Evolutionary conservation across 345 rosid species (phyloP).

Genomic region (Hirschfeldia incana): DNA sequence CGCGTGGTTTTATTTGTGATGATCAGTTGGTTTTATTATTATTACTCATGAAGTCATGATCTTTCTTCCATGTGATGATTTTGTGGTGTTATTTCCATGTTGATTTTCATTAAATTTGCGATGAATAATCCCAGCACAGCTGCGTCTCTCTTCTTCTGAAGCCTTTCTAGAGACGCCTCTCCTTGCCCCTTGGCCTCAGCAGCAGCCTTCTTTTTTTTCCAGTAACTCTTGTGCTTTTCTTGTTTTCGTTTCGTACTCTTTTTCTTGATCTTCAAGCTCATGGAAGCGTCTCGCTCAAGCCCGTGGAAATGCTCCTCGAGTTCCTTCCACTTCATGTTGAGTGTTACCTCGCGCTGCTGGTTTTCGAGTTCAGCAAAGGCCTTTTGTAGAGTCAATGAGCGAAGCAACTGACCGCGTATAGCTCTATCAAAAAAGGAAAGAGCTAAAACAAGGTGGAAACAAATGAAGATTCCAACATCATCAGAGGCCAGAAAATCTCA

Average conservation of each 20-base stretch:
- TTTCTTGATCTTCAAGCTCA: constrained; percentile 96
- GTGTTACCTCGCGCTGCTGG: constrained; percentile 72
- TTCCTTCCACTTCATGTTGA: constrained; percentile 94
- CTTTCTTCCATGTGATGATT: too few species aligned
- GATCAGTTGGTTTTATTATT: too few species aligned
- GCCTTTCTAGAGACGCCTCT: constrained; percentile 66
- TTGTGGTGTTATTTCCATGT: too few species aligned
- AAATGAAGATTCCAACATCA: too few species aligned
- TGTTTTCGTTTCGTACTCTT: constrained; percentile 71
- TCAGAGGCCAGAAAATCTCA: too few species aligned
- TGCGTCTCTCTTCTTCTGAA: constrained; percentile 89
- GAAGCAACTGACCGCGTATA: constrained; percentile 52
- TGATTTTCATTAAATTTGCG: too few species aligned
- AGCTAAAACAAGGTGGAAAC: too few species aligned
- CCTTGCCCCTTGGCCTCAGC: constrained; percentile 69
- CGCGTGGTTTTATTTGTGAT: too few species aligned
- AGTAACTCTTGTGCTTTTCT: constrained; percentile 72
- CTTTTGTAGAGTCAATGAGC: constrained; percentile 88
- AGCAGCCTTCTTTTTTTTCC: constrained; percentile 73
- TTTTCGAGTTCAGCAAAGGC: constrained; percentile 99
- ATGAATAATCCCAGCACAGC: constrained; percentile 41
- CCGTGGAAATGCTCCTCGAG: constrained; percentile 98
- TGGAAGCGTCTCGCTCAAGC: constrained; percentile 95
- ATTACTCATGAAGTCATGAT: too few species aligned
- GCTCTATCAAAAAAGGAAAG: too few species aligned